A percentile compares a stretch with the other conserved stretches of the same genome.
Conservation (phyloP, 1,139 yeast genomes). For the Arxiozyma slooffiae region DNA sequence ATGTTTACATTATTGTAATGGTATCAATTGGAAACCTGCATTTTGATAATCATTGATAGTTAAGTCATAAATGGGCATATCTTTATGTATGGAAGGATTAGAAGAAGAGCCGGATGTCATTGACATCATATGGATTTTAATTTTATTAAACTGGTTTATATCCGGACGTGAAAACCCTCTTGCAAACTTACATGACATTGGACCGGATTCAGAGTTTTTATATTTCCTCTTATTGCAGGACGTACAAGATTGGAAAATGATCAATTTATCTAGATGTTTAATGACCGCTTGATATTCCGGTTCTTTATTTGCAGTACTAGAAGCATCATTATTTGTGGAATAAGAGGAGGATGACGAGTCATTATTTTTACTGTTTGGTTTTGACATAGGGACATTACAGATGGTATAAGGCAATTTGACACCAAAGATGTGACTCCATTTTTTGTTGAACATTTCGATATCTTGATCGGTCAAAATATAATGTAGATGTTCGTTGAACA, state of each 20-base stretch:
- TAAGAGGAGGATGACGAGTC: neutral
- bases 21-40: slow-evolving; percentile 18
- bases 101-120: slow-evolving; percentile 3
- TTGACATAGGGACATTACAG: neutral
- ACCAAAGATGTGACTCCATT: neutral
- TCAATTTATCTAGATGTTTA: slow-evolving; percentile 27
- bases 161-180: slow-evolving; percentile 29
- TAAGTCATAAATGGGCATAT: slow-evolving; percentile 21
- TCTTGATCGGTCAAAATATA: slow-evolving; percentile 14
- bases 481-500: slow-evolving; percentile 13
- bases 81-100: slow-evolving; percentile 12
- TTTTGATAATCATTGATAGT: slow-evolving; percentile 19
- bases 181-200: slow-evolving; percentile 18
- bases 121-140: slow-evolving; percentile 15
- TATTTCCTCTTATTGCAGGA: slow-evolving; percentile 20
- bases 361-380: neutral
- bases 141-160: slow-evolving; percentile 9
- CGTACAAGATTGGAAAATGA: slow-evolving; percentile 24
- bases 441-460: slow-evolving; percentile 6
- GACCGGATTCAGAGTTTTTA: neutral
- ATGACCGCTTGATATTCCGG: slow-evolving; percentile 10
- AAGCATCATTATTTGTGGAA: neutral
- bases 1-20: neutral
- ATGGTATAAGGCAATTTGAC: slow-evolving; percentile 1
- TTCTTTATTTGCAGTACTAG: neutral